Conservation (phyloP, 345 rosid species). For the Hibiscus trionum region DNA sequence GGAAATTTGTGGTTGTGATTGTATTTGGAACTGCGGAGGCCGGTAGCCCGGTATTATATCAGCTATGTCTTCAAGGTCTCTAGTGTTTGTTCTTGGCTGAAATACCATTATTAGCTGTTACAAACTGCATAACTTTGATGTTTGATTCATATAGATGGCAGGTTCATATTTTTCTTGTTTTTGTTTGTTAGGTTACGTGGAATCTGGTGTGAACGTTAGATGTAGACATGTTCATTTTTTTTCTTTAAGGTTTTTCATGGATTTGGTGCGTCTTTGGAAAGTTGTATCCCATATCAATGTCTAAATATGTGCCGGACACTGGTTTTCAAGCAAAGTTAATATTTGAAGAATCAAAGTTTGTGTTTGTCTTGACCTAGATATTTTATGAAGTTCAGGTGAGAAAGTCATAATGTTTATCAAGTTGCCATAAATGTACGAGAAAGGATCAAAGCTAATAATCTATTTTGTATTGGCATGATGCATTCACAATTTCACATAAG, state of each 20-base stretch:
- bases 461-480: slow-evolving; percentile 1
- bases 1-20: background rate
- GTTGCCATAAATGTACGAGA: background rate
- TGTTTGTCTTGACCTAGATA: background rate
- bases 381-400: background rate
- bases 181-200: too few species aligned
- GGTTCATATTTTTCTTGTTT: background rate
- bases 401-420: background rate
- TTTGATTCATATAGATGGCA: background rate
- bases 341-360: background rate
- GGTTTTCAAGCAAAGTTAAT: background rate
- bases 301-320: background rate
- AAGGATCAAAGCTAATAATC: background rate
- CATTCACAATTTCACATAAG: too few species aligned
- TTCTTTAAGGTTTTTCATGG: background rate
- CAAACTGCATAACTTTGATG: background rate
- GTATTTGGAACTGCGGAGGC: background rate
- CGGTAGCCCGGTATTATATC: background rate
- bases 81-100: background rate
- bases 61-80: background rate
- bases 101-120: background rate
- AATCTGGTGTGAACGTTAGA: background rate
- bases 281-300: background rate
- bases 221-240: background rate
- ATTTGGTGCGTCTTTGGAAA: background rate